Evolutionary conservation across 2,329 filamentous ascomycete species (phyloP).

Genomic region (Monosporascus sp.): DNA sequence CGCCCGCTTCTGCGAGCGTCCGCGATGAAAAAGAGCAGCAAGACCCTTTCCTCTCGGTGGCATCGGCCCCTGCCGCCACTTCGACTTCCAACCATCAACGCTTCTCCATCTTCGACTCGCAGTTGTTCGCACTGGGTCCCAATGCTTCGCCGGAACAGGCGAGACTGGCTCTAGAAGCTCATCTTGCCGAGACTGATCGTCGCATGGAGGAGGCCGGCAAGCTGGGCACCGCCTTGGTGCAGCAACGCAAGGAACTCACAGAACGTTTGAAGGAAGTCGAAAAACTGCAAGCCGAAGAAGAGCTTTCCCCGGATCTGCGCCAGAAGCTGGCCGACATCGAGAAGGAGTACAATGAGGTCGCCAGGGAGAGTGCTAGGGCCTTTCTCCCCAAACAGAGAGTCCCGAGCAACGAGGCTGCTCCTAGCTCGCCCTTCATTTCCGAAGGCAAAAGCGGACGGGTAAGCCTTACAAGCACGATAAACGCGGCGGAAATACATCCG

Average conservation of each 20-base stretch:
- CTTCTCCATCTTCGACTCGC: conserved; percentile 77
- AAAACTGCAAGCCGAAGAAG: conserved; percentile 65
- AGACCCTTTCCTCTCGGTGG: conserved; percentile 54
- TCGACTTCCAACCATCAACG: conserved; percentile 51
- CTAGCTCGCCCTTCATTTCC: conserved; percentile 47
- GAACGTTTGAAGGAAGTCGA: conserved; percentile 83
- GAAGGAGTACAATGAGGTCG: conserved; percentile 91
- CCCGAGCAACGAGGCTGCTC: conserved; percentile 58
- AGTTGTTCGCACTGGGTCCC: conserved; percentile 73
- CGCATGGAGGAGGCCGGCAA: conserved; percentile 87
- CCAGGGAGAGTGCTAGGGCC: conserved; percentile 80
- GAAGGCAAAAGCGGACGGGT: conserved; percentile 49
- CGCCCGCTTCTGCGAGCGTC: conserved; percentile 22
- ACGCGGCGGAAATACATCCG: conserved; percentile 1
- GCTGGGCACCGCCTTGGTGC: conserved; percentile 74
- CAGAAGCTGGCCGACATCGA: conserved; percentile 82
- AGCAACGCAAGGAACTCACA: conserved; percentile 78
- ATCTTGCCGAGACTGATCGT: conserved; percentile 86
- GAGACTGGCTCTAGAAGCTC: conserved; percentile 82
- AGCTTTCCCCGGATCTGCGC: conserved; percentile 77
- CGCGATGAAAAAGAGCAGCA: conserved; percentile 23
- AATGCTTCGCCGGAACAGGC: conserved; percentile 76
- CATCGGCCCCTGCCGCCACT: conserved; percentile 22
- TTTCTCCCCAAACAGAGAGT: conserved; percentile 82
- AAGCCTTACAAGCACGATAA: conserved; percentile 21